phyloP scores from a whole-genome alignment of 2,329 filamentous ascomycete species.

The Amauroascus niger region DNA sequence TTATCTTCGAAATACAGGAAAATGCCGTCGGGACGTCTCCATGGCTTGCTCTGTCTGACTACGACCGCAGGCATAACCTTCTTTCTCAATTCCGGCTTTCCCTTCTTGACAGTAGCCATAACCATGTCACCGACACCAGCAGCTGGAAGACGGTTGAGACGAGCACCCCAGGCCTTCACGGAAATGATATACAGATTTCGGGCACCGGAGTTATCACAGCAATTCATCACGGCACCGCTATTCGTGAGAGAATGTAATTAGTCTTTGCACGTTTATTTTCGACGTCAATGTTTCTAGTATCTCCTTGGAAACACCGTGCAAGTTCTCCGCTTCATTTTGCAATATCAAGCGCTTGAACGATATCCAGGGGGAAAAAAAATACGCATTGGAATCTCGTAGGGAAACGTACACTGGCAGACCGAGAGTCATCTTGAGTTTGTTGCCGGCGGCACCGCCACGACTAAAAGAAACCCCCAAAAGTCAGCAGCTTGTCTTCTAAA shows the following conservation, averaged over 20 bases:
- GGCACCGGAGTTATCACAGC: conserved; percentile 97
- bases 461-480: conserved; percentile 27
- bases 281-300: not conserved
- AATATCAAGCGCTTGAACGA: not conserved
- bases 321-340: not conserved
- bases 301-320: not conserved
- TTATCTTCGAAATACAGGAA: conserved; percentile 99
- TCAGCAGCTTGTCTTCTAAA: not conserved
- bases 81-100: conserved; percentile 99
- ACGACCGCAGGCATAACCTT: conserved; percentile 99
- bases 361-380: not conserved
- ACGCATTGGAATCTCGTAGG: not conserved
- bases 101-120: conserved; percentile 99
- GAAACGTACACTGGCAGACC: conserved; percentile 95
- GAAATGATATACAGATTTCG: conserved; percentile 99
- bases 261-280: not conserved
- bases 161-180: conserved; percentile 96
- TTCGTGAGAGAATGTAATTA: conserved; percentile 16
- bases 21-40: conserved; percentile 96
- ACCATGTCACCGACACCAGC: conserved; percentile 99
- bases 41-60: conserved; percentile 97
- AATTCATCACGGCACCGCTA: conserved; percentile 99
- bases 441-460: conserved; percentile 85
- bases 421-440: conserved; percentile 99
- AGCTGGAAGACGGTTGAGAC: conserved; percentile 92